Evolutionary conservation across 1,139 yeast species (phyloP).

Genomic region (Taphrina populina): DNA sequence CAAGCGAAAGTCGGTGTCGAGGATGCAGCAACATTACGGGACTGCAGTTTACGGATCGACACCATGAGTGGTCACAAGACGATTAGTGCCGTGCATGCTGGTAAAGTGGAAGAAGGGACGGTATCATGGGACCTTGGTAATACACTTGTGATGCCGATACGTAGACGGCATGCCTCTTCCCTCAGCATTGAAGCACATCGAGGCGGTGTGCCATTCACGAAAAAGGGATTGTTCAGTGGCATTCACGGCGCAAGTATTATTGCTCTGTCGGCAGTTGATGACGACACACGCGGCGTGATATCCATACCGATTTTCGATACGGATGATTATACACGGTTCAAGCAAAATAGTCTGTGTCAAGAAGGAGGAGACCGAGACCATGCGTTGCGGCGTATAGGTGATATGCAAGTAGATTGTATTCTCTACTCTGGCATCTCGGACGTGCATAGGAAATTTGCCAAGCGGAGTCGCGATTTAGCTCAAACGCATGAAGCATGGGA

Average conservation of each 20-base stretch:
- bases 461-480: conserved; percentile 20
- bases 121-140: conserved; percentile 24
- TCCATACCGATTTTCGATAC: conserved; percentile 27
- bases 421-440: conserved; percentile 13
- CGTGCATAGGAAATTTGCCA: conserved; percentile 14
- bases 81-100: conserved; percentile 25
- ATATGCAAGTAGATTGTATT: conserved; percentile 27
- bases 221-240: conserved; percentile 24
- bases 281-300: conserved; percentile 14
- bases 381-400: conserved; percentile 17
- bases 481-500: conserved; percentile 33
- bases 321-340: conserved; percentile 31
- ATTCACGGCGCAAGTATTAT: conserved; percentile 26
- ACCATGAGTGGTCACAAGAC: conserved; percentile 27
- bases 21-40: conserved; percentile 24
- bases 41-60: conserved; percentile 29
- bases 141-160: conserved; percentile 17
- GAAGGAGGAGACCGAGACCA: conserved; percentile 10
- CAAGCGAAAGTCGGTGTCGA: conserved; percentile 15
- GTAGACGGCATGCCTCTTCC: conserved; percentile 27
- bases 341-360: conserved; percentile 20
- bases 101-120: neutral
- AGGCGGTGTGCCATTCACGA: conserved; percentile 29
- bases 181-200: conserved; percentile 23
- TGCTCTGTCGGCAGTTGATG: conserved; percentile 29